Evolutionary conservation across 495 filamentous ascomycete species (phyloP).

Genomic region (Penicillium cinerascens): DNA sequence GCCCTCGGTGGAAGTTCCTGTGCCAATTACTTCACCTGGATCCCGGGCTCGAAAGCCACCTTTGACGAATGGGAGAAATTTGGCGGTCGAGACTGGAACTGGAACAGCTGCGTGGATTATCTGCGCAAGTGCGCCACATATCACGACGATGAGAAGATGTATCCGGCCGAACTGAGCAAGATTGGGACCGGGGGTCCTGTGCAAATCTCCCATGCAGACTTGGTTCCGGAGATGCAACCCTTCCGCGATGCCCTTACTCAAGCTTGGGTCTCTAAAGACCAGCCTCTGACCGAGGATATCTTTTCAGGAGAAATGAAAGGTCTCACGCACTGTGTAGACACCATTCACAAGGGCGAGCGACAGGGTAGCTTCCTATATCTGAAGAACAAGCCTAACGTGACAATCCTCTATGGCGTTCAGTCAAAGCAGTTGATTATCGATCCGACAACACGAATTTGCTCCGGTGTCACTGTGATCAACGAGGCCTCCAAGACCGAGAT

Average conservation of each 20-base stretch:
- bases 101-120: conserved; percentile 49
- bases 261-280: conserved; percentile 55
- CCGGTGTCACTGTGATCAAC: conserved; percentile 51
- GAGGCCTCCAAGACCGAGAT: conserved; percentile 11
- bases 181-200: conserved; percentile 50
- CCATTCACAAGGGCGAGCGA: conserved; percentile 56
- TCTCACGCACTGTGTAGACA: conserved; percentile 51
- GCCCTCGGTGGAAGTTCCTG: conserved; percentile 50
- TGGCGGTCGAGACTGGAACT: conserved; percentile 55
- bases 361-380: conserved; percentile 51
- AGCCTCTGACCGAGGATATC: conserved; percentile 50
- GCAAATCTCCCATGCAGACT: conserved; percentile 54
- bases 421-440: conserved; percentile 56
- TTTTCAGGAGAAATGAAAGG: conserved; percentile 55
- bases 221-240: conserved; percentile 48
- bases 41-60: conserved; percentile 49
- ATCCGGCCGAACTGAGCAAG: conserved; percentile 38
- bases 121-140: conserved; percentile 56
- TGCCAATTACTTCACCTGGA: conserved; percentile 58
- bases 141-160: conserved; percentile 47
- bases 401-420: conserved; percentile 43
- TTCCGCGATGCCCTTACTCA: conserved; percentile 55
- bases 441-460: conserved; percentile 24
- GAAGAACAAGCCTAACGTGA: conserved; percentile 53
- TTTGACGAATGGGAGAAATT: conserved; percentile 57